Percentiles rank a stretch among this genome's conserved stretches.
Conservation (phyloP, 2,329 filamentous ascomycete genomes). For the Bertia moriformis region DNA sequence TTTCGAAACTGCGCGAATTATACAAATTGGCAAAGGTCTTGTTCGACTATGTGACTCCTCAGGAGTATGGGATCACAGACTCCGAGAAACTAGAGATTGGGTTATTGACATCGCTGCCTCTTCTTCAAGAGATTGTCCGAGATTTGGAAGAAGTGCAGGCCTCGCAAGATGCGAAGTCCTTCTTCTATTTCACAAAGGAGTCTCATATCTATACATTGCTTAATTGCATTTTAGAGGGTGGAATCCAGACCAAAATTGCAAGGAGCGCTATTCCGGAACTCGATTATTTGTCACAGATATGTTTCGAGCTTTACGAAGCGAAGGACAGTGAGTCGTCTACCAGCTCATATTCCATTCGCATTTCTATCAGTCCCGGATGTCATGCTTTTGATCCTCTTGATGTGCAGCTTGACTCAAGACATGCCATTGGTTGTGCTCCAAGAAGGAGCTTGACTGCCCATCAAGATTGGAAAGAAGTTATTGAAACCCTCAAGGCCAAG, state of each 20-base stretch:
- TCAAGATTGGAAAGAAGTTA: slow-evolving; percentile 90
- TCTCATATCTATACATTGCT: slow-evolving; percentile 96
- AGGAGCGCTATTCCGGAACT: slow-evolving; percentile 90
- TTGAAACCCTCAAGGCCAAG: slow-evolving; percentile 84
- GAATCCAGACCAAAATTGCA: slow-evolving; percentile 91
- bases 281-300: slow-evolving; percentile 94
- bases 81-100: slow-evolving; percentile 98
- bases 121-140: slow-evolving; percentile 91
- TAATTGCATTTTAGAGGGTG: slow-evolving; percentile 94
- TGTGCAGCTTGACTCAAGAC: slow-evolving; percentile 87
- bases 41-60: slow-evolving; percentile 95
- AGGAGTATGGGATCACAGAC: slow-evolving; percentile 93
- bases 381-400: slow-evolving; percentile 94
- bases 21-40: slow-evolving; percentile 88
- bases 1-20: slow-evolving; percentile 79
- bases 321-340: slow-evolving; percentile 43
- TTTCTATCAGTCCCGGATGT: slow-evolving; percentile 87
- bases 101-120: slow-evolving; percentile 76
- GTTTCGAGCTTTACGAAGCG: slow-evolving; percentile 93
- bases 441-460: slow-evolving; percentile 79
- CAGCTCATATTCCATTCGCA: slow-evolving; percentile 64
- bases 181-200: slow-evolving; percentile 99
- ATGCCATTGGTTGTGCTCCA: slow-evolving; percentile 91
- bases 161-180: slow-evolving; percentile 81
- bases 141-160: slow-evolving; percentile 96